These are phyloP conservation scores for Penicillium sp. DNA, from an alignment of 2,329 filamentous ascomycete genomes.

Conservation along the genomic window DNA sequence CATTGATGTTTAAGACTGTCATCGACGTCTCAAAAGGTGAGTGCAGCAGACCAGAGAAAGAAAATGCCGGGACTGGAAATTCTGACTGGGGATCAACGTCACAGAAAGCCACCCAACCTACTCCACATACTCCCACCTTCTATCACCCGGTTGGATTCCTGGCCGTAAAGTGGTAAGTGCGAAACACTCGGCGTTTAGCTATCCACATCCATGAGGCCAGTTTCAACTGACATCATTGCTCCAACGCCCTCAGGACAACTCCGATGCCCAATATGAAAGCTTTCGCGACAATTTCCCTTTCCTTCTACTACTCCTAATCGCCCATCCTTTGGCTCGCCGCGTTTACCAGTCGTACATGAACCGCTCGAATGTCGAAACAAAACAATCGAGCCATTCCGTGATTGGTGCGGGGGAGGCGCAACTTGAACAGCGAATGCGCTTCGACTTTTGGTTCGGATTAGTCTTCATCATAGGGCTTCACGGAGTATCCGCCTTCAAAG, in stretches of 20 bases:
- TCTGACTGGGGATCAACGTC: constrained; percentile 14
- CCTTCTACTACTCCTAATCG: constrained; percentile 67
- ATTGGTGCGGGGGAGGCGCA: constrained; percentile 52
- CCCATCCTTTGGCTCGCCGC: constrained; percentile 76
- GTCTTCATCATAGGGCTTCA: constrained; percentile 77
- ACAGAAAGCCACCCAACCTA: constrained; percentile 80
- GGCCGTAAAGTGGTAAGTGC: constrained; percentile 77
- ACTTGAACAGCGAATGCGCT: constrained; percentile 69
- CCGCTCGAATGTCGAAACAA: constrained; percentile 35
- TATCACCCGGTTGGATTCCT: constrained; percentile 85
- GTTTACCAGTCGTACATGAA: constrained; percentile 61
- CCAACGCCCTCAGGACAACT: constrained; percentile 66
- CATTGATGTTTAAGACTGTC: constrained; percentile 87
- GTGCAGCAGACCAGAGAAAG: constrained; percentile 25
- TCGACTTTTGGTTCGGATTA: constrained; percentile 78
- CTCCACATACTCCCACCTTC: constrained; percentile 64
- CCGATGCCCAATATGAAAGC: constrained; percentile 79
- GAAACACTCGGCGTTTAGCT: neutral
- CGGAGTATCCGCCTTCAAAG: constrained; percentile 80
- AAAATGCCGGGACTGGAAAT: neutral
- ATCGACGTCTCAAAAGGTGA: constrained; percentile 80
- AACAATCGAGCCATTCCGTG: constrained; percentile 16
- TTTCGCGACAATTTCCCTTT: constrained; percentile 86
- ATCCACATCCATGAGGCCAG: neutral
- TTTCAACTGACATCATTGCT: constrained; percentile 21